Evolutionary conservation across 2,329 filamentous ascomycete species (phyloP), one percentile per base, ranked within the genome.

Genomic region (Diaporthe destruens): DNA sequence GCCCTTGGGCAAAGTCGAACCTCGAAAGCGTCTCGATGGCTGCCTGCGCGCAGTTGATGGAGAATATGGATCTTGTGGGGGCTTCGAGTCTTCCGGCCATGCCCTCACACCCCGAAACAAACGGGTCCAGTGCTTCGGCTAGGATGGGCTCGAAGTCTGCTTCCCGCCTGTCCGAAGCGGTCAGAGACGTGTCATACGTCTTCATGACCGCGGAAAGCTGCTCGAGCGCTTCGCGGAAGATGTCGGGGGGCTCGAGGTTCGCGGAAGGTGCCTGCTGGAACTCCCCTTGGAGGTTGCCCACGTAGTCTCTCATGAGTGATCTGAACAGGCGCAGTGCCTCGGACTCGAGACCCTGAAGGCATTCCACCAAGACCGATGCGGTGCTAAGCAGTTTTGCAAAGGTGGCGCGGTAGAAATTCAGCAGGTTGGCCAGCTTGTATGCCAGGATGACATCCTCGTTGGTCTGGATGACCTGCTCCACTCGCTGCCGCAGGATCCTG

Each of bases 401-500:
- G 1, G 95, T 98, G 74, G 90, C 87, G 39, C 90, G 91, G 83
- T 99, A 99, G 82, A 99, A 99, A 53, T 90, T 91, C 54, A 98
- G 87, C 1, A 99, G 86, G 77, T 97, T 98, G 14, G 94, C 92
- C 53, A 98, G 90, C 80, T 95, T 96, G 84, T 98, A 99, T 44
- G 94, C 92, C 63, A 95, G 85, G 25, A 97, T 94, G 0, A 92
- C 92, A 73, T 98, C 95, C 77, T 98, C 95, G 80, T 98, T 96
- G 74, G 93, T 93, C 77, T 97, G 95, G 20, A 98, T 92, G 25
- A 97, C 93, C 78, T 98, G 93, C 81, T 98, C 95, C 68, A 97
- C 91, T 42, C 96, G 89, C 80, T 98, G 95, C 34, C 93, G 91
- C n/a, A 98, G 83, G n/a, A 95, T 90, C 29, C 94, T 90, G 49